phyloP scores from a whole-genome alignment of 2,329 filamentous ascomycete species.

The Phaeophleospora eucalypticola region DNA sequence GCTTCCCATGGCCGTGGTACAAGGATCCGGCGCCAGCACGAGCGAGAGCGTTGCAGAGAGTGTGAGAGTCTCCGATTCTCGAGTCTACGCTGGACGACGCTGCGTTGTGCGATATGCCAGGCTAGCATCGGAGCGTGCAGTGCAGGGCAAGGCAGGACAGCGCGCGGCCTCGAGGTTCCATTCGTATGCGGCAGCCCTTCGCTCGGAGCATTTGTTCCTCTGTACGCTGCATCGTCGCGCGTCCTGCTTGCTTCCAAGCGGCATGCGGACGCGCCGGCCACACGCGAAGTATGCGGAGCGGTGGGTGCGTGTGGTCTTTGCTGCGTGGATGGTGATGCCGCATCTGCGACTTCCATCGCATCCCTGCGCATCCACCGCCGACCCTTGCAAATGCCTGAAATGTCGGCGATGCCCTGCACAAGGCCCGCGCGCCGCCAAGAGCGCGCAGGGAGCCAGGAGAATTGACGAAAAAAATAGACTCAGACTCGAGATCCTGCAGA shows the following conservation, averaged over 20 bases:
- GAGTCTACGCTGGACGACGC: background rate
- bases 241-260: too few relatives aligned
- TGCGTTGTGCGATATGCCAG: background rate
- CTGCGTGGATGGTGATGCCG: too few relatives aligned
- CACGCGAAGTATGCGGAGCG: too few relatives aligned
- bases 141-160: background rate
- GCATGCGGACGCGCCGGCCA: too few relatives aligned
- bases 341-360: too few relatives aligned
- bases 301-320: too few relatives aligned
- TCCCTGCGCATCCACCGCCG: too few relatives aligned
- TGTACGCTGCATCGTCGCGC: too few relatives aligned
- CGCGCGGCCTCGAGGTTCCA: background rate
- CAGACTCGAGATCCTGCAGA: background rate
- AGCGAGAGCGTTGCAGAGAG: too few relatives aligned
- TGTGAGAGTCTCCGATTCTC: background rate
- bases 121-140: background rate
- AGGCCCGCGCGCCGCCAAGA: background rate
- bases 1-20: background rate
- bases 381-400: too few relatives aligned
- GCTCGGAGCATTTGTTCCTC: too few relatives aligned
- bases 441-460: too few relatives aligned
- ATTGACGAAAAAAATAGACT: background rate
- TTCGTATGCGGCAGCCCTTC: background rate
- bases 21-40: background rate
- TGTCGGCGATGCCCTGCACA: background rate